Evolutionary conservation across 306 rosid species (phyloP).

Genomic region (Cucurbita ficifolia): DNA sequence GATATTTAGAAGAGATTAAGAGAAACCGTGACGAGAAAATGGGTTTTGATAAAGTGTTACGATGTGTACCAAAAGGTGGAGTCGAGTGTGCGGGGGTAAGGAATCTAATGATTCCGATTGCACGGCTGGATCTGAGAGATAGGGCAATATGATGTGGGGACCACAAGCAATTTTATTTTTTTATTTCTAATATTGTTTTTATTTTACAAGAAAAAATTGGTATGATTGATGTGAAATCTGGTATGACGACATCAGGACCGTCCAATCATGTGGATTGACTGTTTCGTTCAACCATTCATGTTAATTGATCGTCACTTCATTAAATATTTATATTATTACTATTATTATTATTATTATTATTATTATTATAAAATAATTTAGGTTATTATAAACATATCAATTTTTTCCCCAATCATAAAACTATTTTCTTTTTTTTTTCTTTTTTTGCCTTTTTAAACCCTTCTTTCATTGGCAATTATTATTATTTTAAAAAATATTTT

Average conservation of each 20-base stretch:
- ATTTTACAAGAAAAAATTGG: background rate
- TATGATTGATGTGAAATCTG: slow-evolving; percentile 4
- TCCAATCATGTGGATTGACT: slow-evolving; percentile 48
- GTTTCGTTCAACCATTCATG: slow-evolving; percentile 24
- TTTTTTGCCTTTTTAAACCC: too few species aligned
- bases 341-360: too few species aligned
- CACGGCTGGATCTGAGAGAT: slow-evolving; percentile 54
- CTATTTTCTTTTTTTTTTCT: too few species aligned
- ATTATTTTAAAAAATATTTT: too few species aligned
- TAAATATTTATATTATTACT: background rate
- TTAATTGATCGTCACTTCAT: background rate
- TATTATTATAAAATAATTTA: too few species aligned
- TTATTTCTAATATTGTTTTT: background rate
- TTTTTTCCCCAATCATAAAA: background rate
- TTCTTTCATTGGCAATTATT: too few species aligned
- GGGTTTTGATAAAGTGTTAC: slow-evolving; percentile 25
- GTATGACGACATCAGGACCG: slow-evolving; percentile 65
- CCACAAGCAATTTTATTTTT: slow-evolving; percentile 5
- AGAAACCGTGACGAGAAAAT: background rate
- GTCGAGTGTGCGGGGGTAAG: slow-evolving; percentile 16
- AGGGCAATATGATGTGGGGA: slow-evolving; percentile 25
- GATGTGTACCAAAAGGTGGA: slow-evolving; percentile 24
- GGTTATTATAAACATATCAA: background rate
- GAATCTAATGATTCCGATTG: slow-evolving; percentile 62
- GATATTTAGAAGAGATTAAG: background rate